Evolutionary conservation across 805 yeast species (phyloP).

Genomic region (Torulaspora franciscae): DNA sequence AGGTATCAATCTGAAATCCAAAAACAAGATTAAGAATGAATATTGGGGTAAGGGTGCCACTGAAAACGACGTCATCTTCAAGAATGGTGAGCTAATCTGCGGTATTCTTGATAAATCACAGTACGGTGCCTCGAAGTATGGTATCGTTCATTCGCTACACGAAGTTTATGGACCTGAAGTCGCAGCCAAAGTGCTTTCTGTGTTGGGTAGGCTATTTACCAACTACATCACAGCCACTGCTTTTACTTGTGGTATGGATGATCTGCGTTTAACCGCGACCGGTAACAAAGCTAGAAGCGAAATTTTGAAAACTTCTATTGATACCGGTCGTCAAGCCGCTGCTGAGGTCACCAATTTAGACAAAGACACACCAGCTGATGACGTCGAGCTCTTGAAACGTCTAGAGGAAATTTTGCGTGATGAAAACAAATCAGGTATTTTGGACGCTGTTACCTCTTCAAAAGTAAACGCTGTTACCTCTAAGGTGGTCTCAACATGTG

Average conservation of each 20-base stretch:
- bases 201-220: slow-evolving; percentile 92
- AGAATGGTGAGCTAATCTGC: slow-evolving; percentile 78
- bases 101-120: slow-evolving; percentile 98
- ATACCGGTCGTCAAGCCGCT: slow-evolving; percentile 88
- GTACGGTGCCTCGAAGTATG: slow-evolving; percentile 96
- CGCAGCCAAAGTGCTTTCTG: slow-evolving; percentile 86
- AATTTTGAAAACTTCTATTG: slow-evolving; percentile 69
- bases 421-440: slow-evolving; percentile 81
- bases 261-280: slow-evolving; percentile 81
- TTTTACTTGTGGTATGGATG: slow-evolving; percentile 99
- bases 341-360: slow-evolving; percentile 87
- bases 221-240: slow-evolving; percentile 89
- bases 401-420: slow-evolving; percentile 94
- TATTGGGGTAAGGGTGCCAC: slow-evolving; percentile 86
- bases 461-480: slow-evolving; percentile 90
- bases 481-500: slow-evolving; percentile 89
- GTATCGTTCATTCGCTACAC: slow-evolving; percentile 92
- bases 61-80: slow-evolving; percentile 83
- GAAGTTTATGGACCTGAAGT: slow-evolving; percentile 89
- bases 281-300: slow-evolving; percentile 89
- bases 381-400: slow-evolving; percentile 77
- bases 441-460: slow-evolving; percentile 93
- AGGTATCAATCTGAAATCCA: slow-evolving; percentile 78
- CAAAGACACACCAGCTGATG: slow-evolving; percentile 44
- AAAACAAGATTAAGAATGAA: slow-evolving; percentile 86